Base-by-base conservation (phyloP, 768 basidiomycete species). In the Mrakia blollopis region DNA sequence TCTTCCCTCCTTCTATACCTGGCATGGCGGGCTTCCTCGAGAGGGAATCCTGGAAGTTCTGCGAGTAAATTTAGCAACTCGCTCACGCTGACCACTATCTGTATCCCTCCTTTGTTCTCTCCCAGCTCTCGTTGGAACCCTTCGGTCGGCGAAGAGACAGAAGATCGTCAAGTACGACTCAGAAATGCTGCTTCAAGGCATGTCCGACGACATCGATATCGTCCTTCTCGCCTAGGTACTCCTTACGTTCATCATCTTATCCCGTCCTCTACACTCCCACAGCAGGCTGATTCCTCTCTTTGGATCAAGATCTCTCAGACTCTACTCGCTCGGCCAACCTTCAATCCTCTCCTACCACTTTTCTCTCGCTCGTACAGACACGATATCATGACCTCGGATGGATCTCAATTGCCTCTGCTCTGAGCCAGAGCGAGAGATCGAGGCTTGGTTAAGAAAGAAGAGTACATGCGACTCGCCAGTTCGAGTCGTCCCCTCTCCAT, bases 141-240 rank as follows among this genome's bases (percentile, higher is more conserved):
- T 74, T 8, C 28, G 73, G 52, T 47, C 57, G 41, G 73, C 73
- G 7, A 74, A 74, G 63, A 8, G 73, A n/a, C 62, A 74, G 30
- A 74, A 74, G 52, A 68, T 74, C 28, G 73, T 74, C 28, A 41
- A 57, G 28, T 74, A 74, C 77, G 71, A 72, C 37, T 54, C 41
- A n/a, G 72, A 74, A 50, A 78, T 67, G 62, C 72, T 65, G 13
- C 54, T 78, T 18, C 77, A 73, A 37, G 62, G 71, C 11, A 72
- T 72, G 71, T 54, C 50, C 1, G 71, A 72, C 71, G 50, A 72
- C 52, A 50, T 72, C 71, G 71, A 72, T 14, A 72, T 72, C 52
- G 71, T 71, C 28, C 69, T 71, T n/a, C 69, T 71, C 37, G 37
- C 9, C 37, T 68, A 39, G 32, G 37, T 13, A 10, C 32, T 35